These are phyloP conservation scores for Alloteropsis semialata DNA, from an alignment of 176 grass and related monocot genomes.

Conservation along the genomic window DNA sequence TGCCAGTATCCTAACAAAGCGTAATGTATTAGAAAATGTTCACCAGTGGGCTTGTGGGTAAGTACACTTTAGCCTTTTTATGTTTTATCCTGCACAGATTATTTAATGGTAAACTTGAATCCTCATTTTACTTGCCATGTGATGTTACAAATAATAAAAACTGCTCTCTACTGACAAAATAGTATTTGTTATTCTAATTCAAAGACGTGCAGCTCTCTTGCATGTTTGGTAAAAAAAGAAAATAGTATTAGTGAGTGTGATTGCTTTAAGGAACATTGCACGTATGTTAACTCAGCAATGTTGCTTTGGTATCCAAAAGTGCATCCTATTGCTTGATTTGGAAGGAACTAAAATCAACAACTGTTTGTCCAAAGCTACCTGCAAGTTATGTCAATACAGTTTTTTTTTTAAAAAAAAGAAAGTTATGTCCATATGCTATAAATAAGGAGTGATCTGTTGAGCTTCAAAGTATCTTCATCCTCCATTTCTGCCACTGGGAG, in stretches of 20 bases:
- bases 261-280: slow-evolving; percentile 1
- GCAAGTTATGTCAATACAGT: not conserved
- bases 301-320: slow-evolving; percentile 8
- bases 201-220: no score
- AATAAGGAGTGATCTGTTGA: not conserved
- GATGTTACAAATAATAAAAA: slow-evolving; percentile 5
- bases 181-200: not conserved
- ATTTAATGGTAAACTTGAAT: slow-evolving; percentile 14
- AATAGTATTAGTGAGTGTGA: not conserved
- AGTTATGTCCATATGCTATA: not conserved
- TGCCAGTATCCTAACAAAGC: slow-evolving; percentile 55
- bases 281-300: not conserved
- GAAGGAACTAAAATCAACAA: not conserved
- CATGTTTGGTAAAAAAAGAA: not conserved
- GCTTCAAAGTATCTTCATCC: not conserved
- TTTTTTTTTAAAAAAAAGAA: not conserved
- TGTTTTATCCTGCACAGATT: not conserved
- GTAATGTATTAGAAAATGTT: slow-evolving; percentile 89
- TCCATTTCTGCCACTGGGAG: not conserved
- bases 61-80: slow-evolving; percentile 22
- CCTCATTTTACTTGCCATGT: not conserved
- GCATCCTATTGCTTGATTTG: not conserved
- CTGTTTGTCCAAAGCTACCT: not conserved
- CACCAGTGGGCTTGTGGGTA: slow-evolving; percentile 96
- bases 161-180: not conserved